Evolutionary conservation across 192 early-diverging fungal species (phyloP), one percentile per base, ranked within the genome.

Genomic region (Entophlyctis luteolus): DNA sequence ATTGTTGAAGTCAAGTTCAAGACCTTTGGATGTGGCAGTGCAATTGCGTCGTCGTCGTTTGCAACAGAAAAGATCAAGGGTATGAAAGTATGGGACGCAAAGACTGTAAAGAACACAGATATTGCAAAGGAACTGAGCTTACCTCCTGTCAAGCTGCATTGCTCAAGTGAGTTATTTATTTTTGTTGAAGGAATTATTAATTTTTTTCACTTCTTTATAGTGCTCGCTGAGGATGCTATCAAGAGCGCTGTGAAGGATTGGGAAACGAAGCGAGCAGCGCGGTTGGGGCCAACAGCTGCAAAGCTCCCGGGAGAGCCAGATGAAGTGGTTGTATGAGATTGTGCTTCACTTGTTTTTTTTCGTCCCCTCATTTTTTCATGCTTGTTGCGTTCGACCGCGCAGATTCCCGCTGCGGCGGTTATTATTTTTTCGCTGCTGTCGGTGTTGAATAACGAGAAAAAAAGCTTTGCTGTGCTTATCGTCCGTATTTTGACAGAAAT

Each of bases 201-300:
- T n/a, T n/a, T n/a, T n/a, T n/a, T n/a, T n/a, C n/a, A n/a, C n/a
- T n/a, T n/a, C n/a, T n/a, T n/a, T n/a, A 31, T 74, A 91, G 89
- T 98, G 96, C 87, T 98, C 33, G 96, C 96, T 35, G 96, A 98
- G 74, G 96, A 98, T 75, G 96, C 96, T 50, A 98, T 98, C 80
- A 96, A 96, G 80, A 91, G 90, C 25, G 96, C 96, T n/a, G 92
- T 98, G 59, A 93, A 90, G 72, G 94, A 98, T 79, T 98, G 92
- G 78, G 81, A 94, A 72, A 86, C 78, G 48, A 98, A 98, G 81
- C 84, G 90, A 31, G 62, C 65, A 14, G 54, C 55, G 23, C 62
- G 62, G 4, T 63, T 52, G 62, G 62, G 47, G 25, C 12, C 25
- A n/a, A 50, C 29, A 23, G 62, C 37, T 3, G 57, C 57, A 3